phyloP scores from a whole-genome alignment of 78 protist species.

The Dictyostelium firmibasis region DNA sequence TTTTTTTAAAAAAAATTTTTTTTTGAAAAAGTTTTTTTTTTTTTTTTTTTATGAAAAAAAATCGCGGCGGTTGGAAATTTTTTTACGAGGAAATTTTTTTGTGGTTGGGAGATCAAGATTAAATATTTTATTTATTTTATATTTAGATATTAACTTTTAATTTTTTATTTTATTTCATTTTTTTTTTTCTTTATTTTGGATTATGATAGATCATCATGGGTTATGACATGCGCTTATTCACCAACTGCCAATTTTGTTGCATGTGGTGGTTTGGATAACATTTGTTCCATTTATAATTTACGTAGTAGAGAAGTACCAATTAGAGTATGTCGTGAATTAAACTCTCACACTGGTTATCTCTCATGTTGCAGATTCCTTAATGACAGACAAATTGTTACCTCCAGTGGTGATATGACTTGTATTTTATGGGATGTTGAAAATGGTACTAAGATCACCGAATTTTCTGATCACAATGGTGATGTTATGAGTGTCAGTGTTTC shows the following conservation, averaged over 20 bases:
- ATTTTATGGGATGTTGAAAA: slow-evolving; percentile 97
- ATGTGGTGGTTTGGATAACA: slow-evolving; percentile 98
- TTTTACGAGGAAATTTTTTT: not conserved
- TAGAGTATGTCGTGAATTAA: slow-evolving; percentile 87
- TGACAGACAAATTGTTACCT: slow-evolving; percentile 91
- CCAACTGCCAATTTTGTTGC: slow-evolving; percentile 95
- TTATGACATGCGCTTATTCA: slow-evolving; percentile 98
- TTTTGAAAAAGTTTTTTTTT: not conserved
- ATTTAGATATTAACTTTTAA: not conserved
- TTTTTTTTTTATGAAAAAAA: no score
- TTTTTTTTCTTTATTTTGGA: no score
- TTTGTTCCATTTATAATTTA: slow-evolving; percentile 93
- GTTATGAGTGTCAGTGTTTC: slow-evolving; percentile 91
- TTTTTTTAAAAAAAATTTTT: no score
- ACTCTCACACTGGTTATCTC: slow-evolving; percentile 94
- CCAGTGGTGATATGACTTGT: slow-evolving; percentile 93
- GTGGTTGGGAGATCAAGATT: not conserved
- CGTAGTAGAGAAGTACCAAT: slow-evolving; percentile 80
- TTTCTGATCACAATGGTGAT: slow-evolving; percentile 95
- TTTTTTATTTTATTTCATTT: not conserved
- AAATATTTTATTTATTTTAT: not conserved
- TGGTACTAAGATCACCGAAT: slow-evolving; percentile 80
- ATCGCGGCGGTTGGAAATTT: not conserved
- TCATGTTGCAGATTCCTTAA: slow-evolving; percentile 96
- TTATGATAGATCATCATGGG: slow-evolving; percentile 90